Evolutionary conservation across 2,329 filamentous ascomycete genomes (phyloP), one percentile per base, ranked within the genome.

Genomic region (Trichoderma sp.): DNA sequence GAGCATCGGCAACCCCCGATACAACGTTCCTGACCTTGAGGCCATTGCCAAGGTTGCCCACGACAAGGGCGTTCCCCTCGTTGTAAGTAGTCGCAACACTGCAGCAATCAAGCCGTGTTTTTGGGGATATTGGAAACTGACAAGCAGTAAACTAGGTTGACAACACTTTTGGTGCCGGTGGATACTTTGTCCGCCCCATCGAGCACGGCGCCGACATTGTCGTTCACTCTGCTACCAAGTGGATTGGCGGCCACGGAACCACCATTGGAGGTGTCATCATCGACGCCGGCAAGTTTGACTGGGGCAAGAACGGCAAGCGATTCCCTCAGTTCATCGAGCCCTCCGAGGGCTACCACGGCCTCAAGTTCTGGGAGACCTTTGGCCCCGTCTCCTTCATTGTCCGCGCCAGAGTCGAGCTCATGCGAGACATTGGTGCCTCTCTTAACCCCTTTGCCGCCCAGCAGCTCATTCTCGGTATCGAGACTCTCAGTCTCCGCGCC

Each of bases 311-410:
- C 80, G 92, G 86, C 61, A 89, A 89, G 77, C 91, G 95, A 24
- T 98, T 98, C 87, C 95, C 95, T 1, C 93, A 98, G 81, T 94
- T 99, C 85, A 89, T 93, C 76, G 93, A 98, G 83, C 95, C 92
- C 0, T 91, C 92, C 0, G 92, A 93, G 71, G 94, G 95, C 70
- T 97, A 97, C 85, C 95, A 97, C 83, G 95, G 95, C 39, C 88
- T 97, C 75, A 95, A 94, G 81, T 98, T 98, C 87, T 97, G 91
- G 88, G 94, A 98, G 77, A 95, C 94, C 0, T 97, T 98, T 76
- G 95, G 95, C 43, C 81, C 90, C 70, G 88, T 94, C 76, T 89
- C 93, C 32, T 98, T 94, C 82, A 92, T 93, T 77, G 92, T 97
- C 79, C 91, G 94, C 67, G 90, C 93, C 34, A 91, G 95, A 63